A percentile compares a stretch with the other conserved stretches of the same genome.
Conservation (phyloP, 2,329 filamentous ascomycete genomes). For the Chrysoporthe deuterocubensis region DNA sequence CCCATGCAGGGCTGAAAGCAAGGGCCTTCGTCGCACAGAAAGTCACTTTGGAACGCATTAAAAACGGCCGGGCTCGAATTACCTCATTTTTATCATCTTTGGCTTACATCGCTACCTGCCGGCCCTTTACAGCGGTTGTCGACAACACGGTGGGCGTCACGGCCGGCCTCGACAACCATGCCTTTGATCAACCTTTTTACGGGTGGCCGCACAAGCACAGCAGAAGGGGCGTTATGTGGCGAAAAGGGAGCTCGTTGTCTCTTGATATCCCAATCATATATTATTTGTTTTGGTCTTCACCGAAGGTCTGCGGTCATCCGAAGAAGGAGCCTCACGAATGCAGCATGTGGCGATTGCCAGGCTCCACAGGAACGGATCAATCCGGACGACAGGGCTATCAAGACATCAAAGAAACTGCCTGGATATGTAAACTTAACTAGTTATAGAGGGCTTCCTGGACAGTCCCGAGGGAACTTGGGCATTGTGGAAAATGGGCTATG, state of each 20-base stretch:
- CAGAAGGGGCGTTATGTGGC: constrained; percentile 1
- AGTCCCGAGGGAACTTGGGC: too few relatives aligned
- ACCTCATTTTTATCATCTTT: background rate
- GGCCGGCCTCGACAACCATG: background rate
- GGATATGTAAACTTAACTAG: background rate
- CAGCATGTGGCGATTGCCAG: background rate
- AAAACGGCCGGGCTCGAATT: background rate
- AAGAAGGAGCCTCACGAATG: background rate
- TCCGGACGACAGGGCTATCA: background rate
- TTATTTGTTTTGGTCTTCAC: background rate
- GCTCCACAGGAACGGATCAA: background rate
- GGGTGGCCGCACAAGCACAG: background rate
- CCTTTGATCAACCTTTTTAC: background rate
- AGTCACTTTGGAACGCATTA: background rate
- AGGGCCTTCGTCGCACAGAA: background rate
- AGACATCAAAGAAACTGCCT: background rate
- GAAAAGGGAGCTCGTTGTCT: background rate
- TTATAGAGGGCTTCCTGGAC: background rate
- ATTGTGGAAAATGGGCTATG: too few relatives aligned
- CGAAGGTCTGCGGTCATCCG: background rate
- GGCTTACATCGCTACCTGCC: background rate
- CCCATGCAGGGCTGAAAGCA: constrained; percentile 35
- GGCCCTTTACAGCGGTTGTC: background rate
- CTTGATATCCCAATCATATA: constrained; percentile 3
- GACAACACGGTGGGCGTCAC: background rate